Evolutionary conservation across 495 filamentous ascomycete species (phyloP), one percentile per base, ranked within the genome.

Genomic region (Daldinia decipiens): DNA sequence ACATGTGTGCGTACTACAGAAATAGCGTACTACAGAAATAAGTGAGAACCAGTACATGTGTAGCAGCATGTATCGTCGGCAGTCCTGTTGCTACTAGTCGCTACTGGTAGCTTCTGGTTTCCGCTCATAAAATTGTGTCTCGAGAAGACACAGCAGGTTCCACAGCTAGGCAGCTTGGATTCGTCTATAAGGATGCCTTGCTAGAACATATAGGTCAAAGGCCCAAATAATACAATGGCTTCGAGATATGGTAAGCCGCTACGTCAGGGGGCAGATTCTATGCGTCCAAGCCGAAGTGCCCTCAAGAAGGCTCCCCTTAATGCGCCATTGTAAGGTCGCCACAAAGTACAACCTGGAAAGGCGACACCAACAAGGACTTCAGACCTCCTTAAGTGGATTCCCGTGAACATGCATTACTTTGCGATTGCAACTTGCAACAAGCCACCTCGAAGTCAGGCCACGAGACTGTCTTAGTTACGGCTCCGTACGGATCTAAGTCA

Each of bases 361-460:
- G 70, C 51, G 19, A 66, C 62, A 69, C 61, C 57, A 61, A 68
- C 56, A 59, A 39, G 26, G 40, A 58, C 54, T 60, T 40, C 47
- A 68, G 52, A 51, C 57, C 52, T 62, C 61, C 43, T 66, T 59
- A 65, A 65, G 65, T 61, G 56, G 61, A 68, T 66, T 61, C 61
- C 70, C 70, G 65, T 62, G 36, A 62, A 66, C 58, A 50, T 73
- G 70, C 65, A 65, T 61, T 56, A 66, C 65, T 69, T 68, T 65
- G 70, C 65, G 52, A 43, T 62, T 65, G 59, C 36, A 15, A 58
- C 54, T 34, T 53, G 51, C 56, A 56, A 65, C 43, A 19, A 53
- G 57, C 64, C 57, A 73, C 51, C 62, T 62, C 70, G 57, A 73
- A 57, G 62, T 73, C 70, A 69, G 65, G 55, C 64, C 61, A 68